phyloP scores from a whole-genome alignment of 306 rosid genomes.

The Vachellia pachyceras region DNA sequence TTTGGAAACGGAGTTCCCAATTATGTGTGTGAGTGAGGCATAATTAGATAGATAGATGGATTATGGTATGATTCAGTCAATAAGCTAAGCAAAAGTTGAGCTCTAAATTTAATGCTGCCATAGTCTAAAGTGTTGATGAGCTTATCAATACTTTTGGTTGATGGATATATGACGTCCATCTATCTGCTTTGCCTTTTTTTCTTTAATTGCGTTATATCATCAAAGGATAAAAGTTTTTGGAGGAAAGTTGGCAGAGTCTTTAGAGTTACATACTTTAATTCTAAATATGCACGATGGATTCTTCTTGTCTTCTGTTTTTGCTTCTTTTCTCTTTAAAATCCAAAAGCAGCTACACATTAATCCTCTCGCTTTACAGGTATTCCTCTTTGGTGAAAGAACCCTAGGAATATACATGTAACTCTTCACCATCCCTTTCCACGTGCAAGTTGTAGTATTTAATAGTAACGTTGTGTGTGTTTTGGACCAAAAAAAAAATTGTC shows the following conservation, averaged over 20 bases:
- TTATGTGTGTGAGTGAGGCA: neutral
- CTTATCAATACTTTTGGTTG: constrained; percentile 8
- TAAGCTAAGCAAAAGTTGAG: constrained; percentile 2
- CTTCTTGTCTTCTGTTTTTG: constrained; percentile 1
- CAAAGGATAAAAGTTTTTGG: neutral
- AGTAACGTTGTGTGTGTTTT: neutral
- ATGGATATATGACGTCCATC: neutral
- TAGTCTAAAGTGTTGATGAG: neutral
- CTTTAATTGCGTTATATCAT: constrained; percentile 8
- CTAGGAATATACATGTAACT: constrained; percentile 18
- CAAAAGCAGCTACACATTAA: neutral
- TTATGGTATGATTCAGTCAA: constrained; percentile 17
- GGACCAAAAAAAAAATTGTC: too few species aligned
- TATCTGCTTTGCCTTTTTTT: neutral
- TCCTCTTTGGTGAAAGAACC: constrained; percentile 1
- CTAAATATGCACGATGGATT: constrained; percentile 22
- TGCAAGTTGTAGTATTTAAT: neutral
- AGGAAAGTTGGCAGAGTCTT: constrained; percentile 24
- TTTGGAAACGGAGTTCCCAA: too few species aligned
- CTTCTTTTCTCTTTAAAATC: neutral
- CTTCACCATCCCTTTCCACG: constrained; percentile 11
- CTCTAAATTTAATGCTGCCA: constrained; percentile 21
- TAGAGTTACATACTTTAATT: neutral
- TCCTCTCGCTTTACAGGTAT: constrained; percentile 23
- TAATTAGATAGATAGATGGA: neutral